phyloP scores from a whole-genome alignment of 1,139 yeast species.

The Insectozyma bohioensis region DNA sequence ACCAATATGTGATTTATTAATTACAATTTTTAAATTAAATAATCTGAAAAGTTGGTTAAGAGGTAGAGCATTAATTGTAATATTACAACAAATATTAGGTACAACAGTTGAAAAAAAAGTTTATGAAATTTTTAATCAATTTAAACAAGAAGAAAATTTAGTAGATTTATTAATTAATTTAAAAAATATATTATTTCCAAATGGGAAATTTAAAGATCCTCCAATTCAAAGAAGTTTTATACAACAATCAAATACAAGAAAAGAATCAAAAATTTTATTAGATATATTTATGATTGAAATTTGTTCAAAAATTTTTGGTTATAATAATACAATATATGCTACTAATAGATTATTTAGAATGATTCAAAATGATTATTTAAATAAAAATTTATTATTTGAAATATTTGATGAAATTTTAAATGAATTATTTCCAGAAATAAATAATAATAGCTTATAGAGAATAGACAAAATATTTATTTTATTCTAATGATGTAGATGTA shows the following conservation, averaged over 20 bases:
- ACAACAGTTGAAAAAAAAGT: slow-evolving; percentile 82
- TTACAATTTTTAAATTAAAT: slow-evolving; percentile 68
- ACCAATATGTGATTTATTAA: slow-evolving; percentile 77
- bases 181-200: slow-evolving; percentile 62
- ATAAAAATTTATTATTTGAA: slow-evolving; percentile 61
- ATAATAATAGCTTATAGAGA: too few relatives aligned
- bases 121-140: slow-evolving; percentile 32
- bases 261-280: slow-evolving; percentile 60
- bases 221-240: slow-evolving; percentile 45
- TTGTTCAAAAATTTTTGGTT: slow-evolving; percentile 75
- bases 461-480: too few relatives aligned
- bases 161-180: slow-evolving; percentile 43
- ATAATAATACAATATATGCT: slow-evolving; percentile 63
- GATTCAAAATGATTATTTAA: slow-evolving; percentile 73
- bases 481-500: too few relatives aligned
- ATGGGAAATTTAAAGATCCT: slow-evolving; percentile 51
- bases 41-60: slow-evolving; percentile 73
- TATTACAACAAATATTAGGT: slow-evolving; percentile 83
- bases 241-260: slow-evolving; percentile 54
- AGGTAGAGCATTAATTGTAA: slow-evolving; percentile 79
- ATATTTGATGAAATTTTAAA: slow-evolving; percentile 37
- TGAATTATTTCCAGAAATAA: slow-evolving; percentile 27
- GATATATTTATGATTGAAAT: slow-evolving; percentile 61
- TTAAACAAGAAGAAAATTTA: slow-evolving; percentile 49
- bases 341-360: slow-evolving; percentile 58